Conservation (phyloP, 257 asterid species). For the Gentiana dahurica region DNA sequence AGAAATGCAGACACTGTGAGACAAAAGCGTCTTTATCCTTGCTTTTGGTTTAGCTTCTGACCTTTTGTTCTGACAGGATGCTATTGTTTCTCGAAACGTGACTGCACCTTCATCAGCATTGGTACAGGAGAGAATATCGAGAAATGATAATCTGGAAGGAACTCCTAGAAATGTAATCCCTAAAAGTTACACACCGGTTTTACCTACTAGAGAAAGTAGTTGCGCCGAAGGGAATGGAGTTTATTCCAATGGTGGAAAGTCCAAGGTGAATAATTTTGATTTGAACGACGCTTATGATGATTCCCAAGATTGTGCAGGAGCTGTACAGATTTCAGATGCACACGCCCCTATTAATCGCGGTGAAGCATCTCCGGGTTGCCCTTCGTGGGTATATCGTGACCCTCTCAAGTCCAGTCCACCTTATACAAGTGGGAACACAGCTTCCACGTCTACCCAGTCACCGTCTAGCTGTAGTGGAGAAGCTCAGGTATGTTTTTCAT, state of each 20-base stretch:
- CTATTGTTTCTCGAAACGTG: slow-evolving; percentile 11
- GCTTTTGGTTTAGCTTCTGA: slow-evolving; percentile 11
- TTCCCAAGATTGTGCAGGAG: slow-evolving; percentile 59
- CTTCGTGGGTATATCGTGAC: slow-evolving; percentile 42
- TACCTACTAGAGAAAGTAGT: slow-evolving; percentile 25
- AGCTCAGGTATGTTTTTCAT: slow-evolving; percentile 46
- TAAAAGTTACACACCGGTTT: slow-evolving; percentile 22
- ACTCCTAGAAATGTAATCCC: slow-evolving; percentile 24
- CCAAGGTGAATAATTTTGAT: slow-evolving; percentile 48
- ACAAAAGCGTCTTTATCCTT: no score
- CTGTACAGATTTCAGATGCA: slow-evolving; percentile 28
- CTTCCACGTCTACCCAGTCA: slow-evolving; percentile 60
- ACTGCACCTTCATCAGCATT: slow-evolving; percentile 17
- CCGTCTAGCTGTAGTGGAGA: slow-evolving; percentile 87
- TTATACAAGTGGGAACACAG: slow-evolving; percentile 65
- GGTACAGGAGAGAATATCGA: slow-evolving; percentile 8
- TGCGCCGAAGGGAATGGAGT: slow-evolving; percentile 24
- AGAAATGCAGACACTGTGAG: no score
- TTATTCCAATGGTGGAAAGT: slow-evolving; percentile 27
- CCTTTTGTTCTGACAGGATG: slow-evolving; percentile 24
- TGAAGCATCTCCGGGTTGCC: slow-evolving; percentile 27
- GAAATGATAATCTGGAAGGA: slow-evolving; percentile 30
- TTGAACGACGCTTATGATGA: slow-evolving; percentile 72
- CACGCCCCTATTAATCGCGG: slow-evolving; percentile 25
- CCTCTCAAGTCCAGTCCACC: slow-evolving; percentile 51